Percentiles rank a stretch among this genome's conserved stretches.
Conservation (phyloP, 78 protist species). For the Dictyostelium discoideum region dicty_2.7 NC_007090.3:1591001-1591500, state of each 20-base stretch:
- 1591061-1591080: conserved; percentile 5
- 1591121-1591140: background rate
- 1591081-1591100: background rate
- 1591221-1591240: conserved; percentile 67
- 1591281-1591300: background rate
- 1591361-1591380: conserved; percentile 14
- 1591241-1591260: conserved; percentile 12
- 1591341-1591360: background rate
- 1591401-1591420: conserved; percentile 46
- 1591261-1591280: background rate
- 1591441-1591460: conserved; percentile 40
- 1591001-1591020: background rate
- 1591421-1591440: conserved; percentile 24
- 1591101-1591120: conserved; percentile 10
- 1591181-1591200: conserved; percentile 55
- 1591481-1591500: conserved; percentile 47
- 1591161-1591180: conserved; percentile 70
- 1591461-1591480: conserved; percentile 32
- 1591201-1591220: conserved; percentile 63
- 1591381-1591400: conserved; percentile 37
- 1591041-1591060: conserved; percentile 39
- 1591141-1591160: conserved; percentile 72
- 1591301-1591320: background rate
- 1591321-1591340: background rate
- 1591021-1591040: background rate